These are phyloP conservation scores for Aspergillus luchuensis DNA, from an alignment of 2,329 filamentous ascomycete species.

Conservation along the genomic window DNA sequence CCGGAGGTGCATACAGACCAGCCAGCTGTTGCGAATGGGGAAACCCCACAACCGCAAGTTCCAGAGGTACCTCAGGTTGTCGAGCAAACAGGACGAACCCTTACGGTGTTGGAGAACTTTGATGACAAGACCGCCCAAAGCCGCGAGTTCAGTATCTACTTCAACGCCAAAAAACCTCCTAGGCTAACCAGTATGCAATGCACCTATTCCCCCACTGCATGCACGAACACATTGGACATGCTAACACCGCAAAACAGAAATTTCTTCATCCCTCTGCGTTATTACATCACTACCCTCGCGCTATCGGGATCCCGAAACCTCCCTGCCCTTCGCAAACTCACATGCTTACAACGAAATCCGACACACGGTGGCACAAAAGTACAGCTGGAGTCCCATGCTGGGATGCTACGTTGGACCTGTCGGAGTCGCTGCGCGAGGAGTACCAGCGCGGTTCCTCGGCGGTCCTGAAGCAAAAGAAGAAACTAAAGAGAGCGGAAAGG, in stretches of 20 bases:
- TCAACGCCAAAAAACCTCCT: conserved; percentile 53
- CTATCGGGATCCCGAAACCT: conserved; percentile 83
- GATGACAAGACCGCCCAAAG: conserved; percentile 58
- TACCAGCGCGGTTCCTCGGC: conserved; percentile 71
- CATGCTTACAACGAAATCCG: conserved; percentile 79
- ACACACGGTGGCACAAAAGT: conserved; percentile 70
- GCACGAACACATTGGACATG: not conserved
- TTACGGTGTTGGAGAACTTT: conserved; percentile 62
- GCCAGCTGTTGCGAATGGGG: conserved; percentile 15
- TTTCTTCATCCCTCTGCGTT: conserved; percentile 64
- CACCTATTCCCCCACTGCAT: conserved; percentile 2
- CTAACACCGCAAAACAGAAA: conserved; percentile 38
- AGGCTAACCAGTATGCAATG: conserved; percentile 50
- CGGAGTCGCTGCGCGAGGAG: conserved; percentile 66
- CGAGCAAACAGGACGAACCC: conserved; percentile 57
- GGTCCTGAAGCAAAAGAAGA: conserved; percentile 21
- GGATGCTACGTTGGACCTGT: conserved; percentile 77
- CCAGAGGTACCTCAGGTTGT: conserved; percentile 41
- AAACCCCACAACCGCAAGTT: conserved; percentile 28
- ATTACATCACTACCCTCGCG: conserved; percentile 80
- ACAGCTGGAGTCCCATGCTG: conserved; percentile 78
- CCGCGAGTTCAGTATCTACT: conserved; percentile 58
- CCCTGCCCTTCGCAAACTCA: conserved; percentile 76
- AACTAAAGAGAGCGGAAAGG: conserved; percentile 16
- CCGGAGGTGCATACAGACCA: conserved; percentile 24